These are phyloP conservation scores for Pichia eremophila DNA, from an alignment of 805 yeast species.

Conservation along the genomic window DNA sequence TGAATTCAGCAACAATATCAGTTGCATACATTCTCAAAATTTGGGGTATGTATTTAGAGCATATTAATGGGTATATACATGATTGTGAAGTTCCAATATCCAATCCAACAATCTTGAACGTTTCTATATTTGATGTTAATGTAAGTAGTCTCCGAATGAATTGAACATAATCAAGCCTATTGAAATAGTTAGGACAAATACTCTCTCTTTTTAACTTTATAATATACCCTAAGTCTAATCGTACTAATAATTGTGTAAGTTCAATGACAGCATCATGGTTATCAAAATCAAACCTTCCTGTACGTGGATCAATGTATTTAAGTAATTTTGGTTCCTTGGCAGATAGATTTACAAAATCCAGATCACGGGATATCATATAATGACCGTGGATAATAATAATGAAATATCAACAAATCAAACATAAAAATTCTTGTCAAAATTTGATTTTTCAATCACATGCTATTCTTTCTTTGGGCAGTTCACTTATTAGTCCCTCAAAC, in stretches of 20 bases:
- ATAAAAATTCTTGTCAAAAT: no score
- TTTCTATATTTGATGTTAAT: neutral
- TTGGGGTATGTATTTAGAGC: slow-evolving; percentile 12
- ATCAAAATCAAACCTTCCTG: slow-evolving; percentile 14
- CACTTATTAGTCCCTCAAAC: no score
- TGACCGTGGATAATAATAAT: no score
- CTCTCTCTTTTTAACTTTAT: slow-evolving; percentile 11
- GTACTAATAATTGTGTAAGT: slow-evolving; percentile 16
- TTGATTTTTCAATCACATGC: no score
- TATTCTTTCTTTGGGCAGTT: no score
- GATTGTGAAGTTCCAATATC: slow-evolving; percentile 44
- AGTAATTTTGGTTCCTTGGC: slow-evolving; percentile 11
- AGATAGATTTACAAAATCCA: slow-evolving; percentile 1
- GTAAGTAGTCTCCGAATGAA: slow-evolving; percentile 12
- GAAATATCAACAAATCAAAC: neutral
- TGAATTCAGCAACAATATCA: slow-evolving; percentile 31
- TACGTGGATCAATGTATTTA: slow-evolving; percentile 6
- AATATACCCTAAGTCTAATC: slow-evolving; percentile 10
- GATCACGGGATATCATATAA: slow-evolving; percentile 1
- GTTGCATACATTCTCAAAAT: slow-evolving; percentile 26
- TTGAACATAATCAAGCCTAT: slow-evolving; percentile 22
- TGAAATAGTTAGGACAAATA: slow-evolving; percentile 27
- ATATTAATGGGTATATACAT: slow-evolving; percentile 38
- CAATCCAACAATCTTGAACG: slow-evolving; percentile 19
- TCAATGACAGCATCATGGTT: slow-evolving; percentile 16